Evolutionary conservation across 225 moss, liverwort and hornwort genomes (phyloP).

Genomic region (Bryoerythrophyllum caledonicum): DNA sequence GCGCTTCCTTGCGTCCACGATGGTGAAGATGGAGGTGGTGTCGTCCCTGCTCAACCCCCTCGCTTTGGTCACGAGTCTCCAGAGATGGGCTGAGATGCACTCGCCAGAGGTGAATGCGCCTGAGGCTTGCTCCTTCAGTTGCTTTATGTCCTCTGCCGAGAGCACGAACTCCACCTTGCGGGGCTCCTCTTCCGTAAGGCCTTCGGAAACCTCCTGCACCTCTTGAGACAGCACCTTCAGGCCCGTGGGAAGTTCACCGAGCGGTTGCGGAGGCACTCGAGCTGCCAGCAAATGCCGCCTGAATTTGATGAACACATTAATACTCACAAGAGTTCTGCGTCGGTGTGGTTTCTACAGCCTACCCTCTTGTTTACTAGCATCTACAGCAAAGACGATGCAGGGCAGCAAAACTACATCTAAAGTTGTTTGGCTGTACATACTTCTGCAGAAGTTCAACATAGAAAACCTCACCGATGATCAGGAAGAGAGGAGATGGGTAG

Average conservation of each 20-base stretch:
- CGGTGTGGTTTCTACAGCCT: too few species aligned
- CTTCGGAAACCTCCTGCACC: neutral
- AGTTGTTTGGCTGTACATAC: too few species aligned
- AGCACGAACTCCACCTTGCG: conserved; percentile 34
- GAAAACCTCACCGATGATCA: conserved; percentile 40
- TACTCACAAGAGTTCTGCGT: too few species aligned
- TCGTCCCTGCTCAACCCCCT: conserved; percentile 32
- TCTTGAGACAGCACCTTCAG: conserved; percentile 2
- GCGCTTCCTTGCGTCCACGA: conserved; percentile 40
- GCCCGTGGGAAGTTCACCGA: conserved; percentile 13
- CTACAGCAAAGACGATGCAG: too few species aligned
- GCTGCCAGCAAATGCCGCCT: conserved; percentile 43
- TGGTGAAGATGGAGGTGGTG: conserved; percentile 14
- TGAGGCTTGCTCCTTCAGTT: conserved; percentile 31
- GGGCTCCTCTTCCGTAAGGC: neutral
- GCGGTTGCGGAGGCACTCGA: conserved; percentile 34
- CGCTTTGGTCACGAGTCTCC: conserved; percentile 40
- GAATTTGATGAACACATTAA: neutral
- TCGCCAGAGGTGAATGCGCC: conserved; percentile 36
- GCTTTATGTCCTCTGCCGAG: conserved; percentile 27
- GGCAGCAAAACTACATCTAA: too few species aligned
- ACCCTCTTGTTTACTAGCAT: too few species aligned
- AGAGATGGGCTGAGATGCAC: conserved; percentile 50
- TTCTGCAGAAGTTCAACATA: too few species aligned
- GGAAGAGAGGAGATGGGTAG: conserved; percentile 35